These are phyloP conservation scores for Cordia subcordata DNA, from an alignment of 257 asterid genomes.

Conservation along the genomic window DNA sequence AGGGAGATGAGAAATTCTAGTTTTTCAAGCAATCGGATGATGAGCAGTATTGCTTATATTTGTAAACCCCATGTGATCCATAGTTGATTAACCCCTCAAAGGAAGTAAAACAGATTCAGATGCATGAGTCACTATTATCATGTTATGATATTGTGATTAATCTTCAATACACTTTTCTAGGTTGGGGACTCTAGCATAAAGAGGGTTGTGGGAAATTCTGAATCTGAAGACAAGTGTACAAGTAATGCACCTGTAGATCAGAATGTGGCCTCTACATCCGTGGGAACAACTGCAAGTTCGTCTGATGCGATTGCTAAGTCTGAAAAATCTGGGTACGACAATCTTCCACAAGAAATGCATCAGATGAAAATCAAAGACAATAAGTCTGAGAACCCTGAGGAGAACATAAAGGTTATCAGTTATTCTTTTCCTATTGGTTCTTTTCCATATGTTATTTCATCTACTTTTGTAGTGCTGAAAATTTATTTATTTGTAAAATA, in stretches of 20 bases:
- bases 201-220: conserved; percentile 35
- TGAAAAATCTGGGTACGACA: conserved; percentile 36
- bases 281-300: conserved; percentile 35
- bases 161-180: conserved; percentile 25
- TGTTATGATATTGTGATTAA: conserved; percentile 2
- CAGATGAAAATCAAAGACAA: conserved; percentile 36
- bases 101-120: not conserved
- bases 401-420: conserved; percentile 44
- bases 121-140: not conserved
- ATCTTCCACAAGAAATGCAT: conserved; percentile 31
- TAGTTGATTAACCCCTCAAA: no score
- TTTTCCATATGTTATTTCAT: not conserved
- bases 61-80: no score
- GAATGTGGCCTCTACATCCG: conserved; percentile 23
- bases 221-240: conserved; percentile 26
- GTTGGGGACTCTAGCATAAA: conserved; percentile 50
- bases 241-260: conserved; percentile 26
- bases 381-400: conserved; percentile 35
- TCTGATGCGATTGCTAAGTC: conserved; percentile 25
- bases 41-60: no score
- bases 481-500: not conserved
- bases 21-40: no score
- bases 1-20: no score
- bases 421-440: conserved; percentile 1
- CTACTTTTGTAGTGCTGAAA: not conserved